Conservation (phyloP, 1,284 basidiomycete species). For the Apiotrichum sp. region DNA sequence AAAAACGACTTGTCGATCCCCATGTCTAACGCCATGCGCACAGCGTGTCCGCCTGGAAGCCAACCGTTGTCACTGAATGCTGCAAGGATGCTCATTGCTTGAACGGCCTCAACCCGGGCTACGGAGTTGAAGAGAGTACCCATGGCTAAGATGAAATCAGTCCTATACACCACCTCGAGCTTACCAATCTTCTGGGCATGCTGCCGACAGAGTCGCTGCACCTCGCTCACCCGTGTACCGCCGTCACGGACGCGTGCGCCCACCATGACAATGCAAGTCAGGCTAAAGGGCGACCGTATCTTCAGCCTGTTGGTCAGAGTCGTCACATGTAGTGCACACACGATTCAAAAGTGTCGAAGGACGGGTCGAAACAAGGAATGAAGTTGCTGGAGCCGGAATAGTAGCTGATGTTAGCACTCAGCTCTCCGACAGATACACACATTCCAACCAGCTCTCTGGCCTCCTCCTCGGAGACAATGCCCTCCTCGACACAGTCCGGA, state of each 20-base stretch:
- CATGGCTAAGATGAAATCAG: conserved; percentile 50
- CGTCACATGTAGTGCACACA: conserved; percentile 12
- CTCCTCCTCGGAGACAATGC: conserved; percentile 68
- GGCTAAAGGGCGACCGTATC: conserved; percentile 43
- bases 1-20: conserved; percentile 87
- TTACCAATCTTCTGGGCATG: conserved; percentile 66
- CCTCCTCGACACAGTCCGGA: conserved; percentile 47
- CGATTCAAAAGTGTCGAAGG: conserved; percentile 67
- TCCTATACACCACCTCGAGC: background rate
- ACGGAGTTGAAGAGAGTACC: conserved; percentile 80
- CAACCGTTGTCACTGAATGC: conserved; percentile 89
- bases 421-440: conserved; percentile 48
- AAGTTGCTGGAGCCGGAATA: conserved; percentile 81
- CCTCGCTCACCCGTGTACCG: conserved; percentile 52
- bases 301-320: conserved; percentile 22
- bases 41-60: conserved; percentile 80
- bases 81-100: conserved; percentile 80
- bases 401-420: conserved; percentile 47
- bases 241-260: conserved; percentile 80
- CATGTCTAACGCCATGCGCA: conserved; percentile 86
- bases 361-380: conserved; percentile 73
- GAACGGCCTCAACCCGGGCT: conserved; percentile 71
- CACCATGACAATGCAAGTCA: conserved; percentile 79
- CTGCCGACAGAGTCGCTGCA: conserved; percentile 48
- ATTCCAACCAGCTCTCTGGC: conserved; percentile 76